Evolutionary conservation across 495 filamentous ascomycete genomes (phyloP), one percentile per base, ranked within the genome.

Genomic region (Glonium stellatum): DNA sequence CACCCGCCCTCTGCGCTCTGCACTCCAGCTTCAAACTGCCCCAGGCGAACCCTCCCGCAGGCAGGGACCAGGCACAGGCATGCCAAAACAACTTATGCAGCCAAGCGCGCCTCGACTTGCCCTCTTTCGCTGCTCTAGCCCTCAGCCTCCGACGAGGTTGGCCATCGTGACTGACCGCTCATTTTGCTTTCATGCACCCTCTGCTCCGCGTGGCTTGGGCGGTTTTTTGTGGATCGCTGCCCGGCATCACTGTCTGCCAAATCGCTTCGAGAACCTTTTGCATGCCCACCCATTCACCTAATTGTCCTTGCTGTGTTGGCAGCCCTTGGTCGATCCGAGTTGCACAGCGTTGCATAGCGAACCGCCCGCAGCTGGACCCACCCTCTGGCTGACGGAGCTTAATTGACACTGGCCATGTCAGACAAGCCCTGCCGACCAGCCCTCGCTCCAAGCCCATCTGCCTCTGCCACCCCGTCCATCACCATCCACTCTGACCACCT

Each of bases 61-160:
- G 13, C 21, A 23, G 21, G 48, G 48, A 31, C 21, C 48, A 51
- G 48, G 48, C 48, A 51, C 48, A 25, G 48, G 48, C 18, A 23
- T 31, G 21, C 48, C 48, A 51, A 51, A n/a, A 51, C 48, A 21
- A 27, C 21, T 50, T 50, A 51, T 51, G 48, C 48, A 51, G 48
- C 48, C 48, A 51, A 51, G 48, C 48, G 10, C 48, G 48, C 48
- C 48, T 51, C 48, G 48, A 51, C 48, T 51, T 51, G 48, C 48
- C 48, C 19, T 23, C 23, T 15, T 23, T 15, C 48, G 25, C 27
- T 31, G 27, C 27, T 2, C 27, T 6, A 6, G 27, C 6, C 19
- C 48, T 51, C 48, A 51, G 48, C 48, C 48, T 51, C 48, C 6
- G 48, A 31, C 21, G 18, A 31, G 21, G 21, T 15, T 23, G 21